Base-by-base conservation (phyloP, 2,329 filamentous ascomycete species). In the Corinectria fuckeliana region DNA sequence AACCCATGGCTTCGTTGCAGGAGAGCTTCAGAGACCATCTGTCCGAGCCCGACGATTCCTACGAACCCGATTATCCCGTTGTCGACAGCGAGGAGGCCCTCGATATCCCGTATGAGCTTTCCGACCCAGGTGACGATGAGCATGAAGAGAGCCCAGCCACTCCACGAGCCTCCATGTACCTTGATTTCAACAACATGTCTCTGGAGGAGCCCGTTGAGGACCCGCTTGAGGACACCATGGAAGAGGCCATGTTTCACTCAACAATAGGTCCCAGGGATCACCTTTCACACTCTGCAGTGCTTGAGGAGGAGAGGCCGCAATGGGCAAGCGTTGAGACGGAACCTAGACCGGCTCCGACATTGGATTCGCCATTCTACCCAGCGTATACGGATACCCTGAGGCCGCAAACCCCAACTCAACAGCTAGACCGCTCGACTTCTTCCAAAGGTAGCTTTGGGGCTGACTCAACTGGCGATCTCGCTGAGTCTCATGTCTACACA, bases 401-500 rank as follows among this genome's bases (percentile, higher is more conserved):
- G 18, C 30, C 56, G 9, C 48, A 32, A 4, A 50, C 61, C 23
- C 44, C 52, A 13, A 51, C 61, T 9, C 49, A 65, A 13, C 60
- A 54, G 2, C 60, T 65, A 6, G 44, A 56, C 9, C 57, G 56
- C 5, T 62, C 64, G 25, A 56, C 55, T 5, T 62, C 61, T n/a
- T 62, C 53, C 38, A 63, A 56, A 25, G 28, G 51, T 30, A 63
- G 64, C 25, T 61, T 62, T 38, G 61, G 58, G 13, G 52, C 38
- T 13, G 54, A 58, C 4, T 65, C 67, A 21, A 50, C 59, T 4
- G 81, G 86, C 30, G 85, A 88, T 60, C 77, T 91, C 18, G 75
- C 83, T 3, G 78, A 85, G 62, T 94, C 91, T 5, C 88, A 85
- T 38, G 71, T 93, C 1, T 94, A 91, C 69, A 92, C 86, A 32